phyloP scores from a whole-genome alignment of 2,329 filamentous ascomycete species.

The Colletotrichum echinochloae region DNA sequence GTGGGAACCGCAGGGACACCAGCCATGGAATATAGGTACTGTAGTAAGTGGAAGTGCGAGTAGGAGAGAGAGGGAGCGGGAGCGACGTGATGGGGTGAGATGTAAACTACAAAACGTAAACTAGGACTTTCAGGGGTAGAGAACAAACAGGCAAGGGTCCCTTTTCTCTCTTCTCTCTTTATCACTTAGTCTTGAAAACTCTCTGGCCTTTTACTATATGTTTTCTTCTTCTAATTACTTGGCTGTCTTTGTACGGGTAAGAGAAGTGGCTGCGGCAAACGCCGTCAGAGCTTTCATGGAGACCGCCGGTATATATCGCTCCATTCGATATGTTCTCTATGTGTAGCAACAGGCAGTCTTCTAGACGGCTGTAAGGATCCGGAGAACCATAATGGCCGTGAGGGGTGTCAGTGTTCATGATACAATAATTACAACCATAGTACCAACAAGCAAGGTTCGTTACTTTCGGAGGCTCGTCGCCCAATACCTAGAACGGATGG shows the following conservation, averaged over 20 bases:
- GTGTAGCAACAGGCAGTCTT: neutral
- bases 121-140: conserved; percentile 10
- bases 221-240: neutral
- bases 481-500: too few species aligned
- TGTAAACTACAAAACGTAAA: neutral
- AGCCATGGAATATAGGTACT: conserved; percentile 23
- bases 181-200: neutral
- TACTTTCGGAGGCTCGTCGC: too few species aligned
- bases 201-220: neutral
- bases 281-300: conserved; percentile 8
- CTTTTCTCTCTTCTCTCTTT: neutral
- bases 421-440: too few species aligned
- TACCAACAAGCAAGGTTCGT: too few species aligned
- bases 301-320: neutral
- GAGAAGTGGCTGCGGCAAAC: neutral
- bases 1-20: conserved; percentile 15
- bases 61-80: neutral
- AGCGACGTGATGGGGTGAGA: conserved; percentile 8
- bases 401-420: too few species aligned
- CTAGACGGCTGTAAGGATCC: too few species aligned
- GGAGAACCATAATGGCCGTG: too few species aligned
- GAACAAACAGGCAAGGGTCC: conserved; percentile 13
- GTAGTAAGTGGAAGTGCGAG: conserved; percentile 18
- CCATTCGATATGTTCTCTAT: neutral
- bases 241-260: neutral